Evolutionary conservation across 257 asterid species (phyloP).

Genomic region (Jasminum sambac): DNA sequence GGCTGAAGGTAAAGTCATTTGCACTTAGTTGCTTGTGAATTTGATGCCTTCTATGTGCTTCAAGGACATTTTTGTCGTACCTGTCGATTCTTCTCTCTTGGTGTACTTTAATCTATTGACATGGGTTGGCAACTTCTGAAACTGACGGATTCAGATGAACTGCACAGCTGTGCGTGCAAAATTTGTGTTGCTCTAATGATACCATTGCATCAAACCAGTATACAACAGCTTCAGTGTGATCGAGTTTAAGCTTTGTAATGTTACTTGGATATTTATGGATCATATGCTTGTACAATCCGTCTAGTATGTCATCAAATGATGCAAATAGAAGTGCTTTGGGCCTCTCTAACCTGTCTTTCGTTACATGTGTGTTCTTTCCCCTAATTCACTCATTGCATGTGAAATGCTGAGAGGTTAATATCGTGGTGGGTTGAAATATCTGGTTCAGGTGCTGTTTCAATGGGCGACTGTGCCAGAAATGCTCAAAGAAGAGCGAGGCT

Average conservation of each 20-base stretch:
- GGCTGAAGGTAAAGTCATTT: slow-evolving; percentile 60
- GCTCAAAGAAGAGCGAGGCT: not conserved
- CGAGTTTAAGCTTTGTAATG: not conserved
- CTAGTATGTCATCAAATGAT: not conserved
- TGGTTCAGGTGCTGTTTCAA: not conserved
- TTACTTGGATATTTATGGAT: slow-evolving; percentile 7
- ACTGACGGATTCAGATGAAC: not conserved
- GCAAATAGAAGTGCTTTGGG: not conserved
- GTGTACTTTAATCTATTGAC: not conserved
- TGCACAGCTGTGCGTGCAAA: not conserved
- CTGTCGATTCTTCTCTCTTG: not conserved
- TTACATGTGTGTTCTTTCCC: not conserved
- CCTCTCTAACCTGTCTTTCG: not conserved
- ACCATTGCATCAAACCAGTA: not conserved
- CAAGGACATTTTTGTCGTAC: not conserved
- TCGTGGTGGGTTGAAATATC: not conserved
- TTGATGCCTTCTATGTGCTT: not conserved
- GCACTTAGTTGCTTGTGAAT: slow-evolving; percentile 14
- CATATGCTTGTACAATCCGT: not conserved
- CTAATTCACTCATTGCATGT: not conserved
- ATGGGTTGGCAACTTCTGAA: not conserved
- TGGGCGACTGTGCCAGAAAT: not conserved
- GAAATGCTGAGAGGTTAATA: not conserved
- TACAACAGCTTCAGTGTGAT: not conserved
- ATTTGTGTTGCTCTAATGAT: not conserved